phyloP scores from a whole-genome alignment of 2,329 filamentous ascomycete genomes.

The Sphaceloma murrayae region DNA sequence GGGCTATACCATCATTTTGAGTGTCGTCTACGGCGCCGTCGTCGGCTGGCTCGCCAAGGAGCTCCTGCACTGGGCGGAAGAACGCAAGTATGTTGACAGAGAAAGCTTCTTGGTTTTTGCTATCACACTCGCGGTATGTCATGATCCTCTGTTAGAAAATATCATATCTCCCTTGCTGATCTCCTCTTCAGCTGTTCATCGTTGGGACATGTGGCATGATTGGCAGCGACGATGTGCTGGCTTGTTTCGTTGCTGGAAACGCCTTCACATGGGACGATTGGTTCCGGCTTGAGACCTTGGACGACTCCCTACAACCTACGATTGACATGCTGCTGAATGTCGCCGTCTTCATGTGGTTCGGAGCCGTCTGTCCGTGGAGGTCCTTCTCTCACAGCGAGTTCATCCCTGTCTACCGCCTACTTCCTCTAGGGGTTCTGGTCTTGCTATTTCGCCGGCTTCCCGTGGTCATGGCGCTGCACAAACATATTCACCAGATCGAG shows the following conservation, averaged over 20 bases:
- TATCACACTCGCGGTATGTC: constrained; percentile 62
- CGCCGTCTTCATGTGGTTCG: constrained; percentile 82
- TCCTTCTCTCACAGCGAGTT: constrained; percentile 58
- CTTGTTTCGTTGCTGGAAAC: constrained; percentile 88
- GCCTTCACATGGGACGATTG: constrained; percentile 88
- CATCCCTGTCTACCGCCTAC: constrained; percentile 63
- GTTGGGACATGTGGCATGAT: constrained; percentile 79
- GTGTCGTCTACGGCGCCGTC: constrained; percentile 62
- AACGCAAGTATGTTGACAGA: constrained; percentile 69
- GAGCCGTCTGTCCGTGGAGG: constrained; percentile 73
- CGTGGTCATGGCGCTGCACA: constrained; percentile 63
- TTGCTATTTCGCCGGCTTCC: constrained; percentile 69
- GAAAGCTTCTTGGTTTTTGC: constrained; percentile 85
- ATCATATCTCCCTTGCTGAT: not conserved
- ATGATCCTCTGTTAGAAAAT: not conserved
- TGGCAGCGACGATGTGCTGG: constrained; percentile 80
- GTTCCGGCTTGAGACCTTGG: constrained; percentile 80
- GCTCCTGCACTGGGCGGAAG: constrained; percentile 73
- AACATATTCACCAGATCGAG: constrained; percentile 69
- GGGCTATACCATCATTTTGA: constrained; percentile 73
- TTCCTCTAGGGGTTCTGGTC: constrained; percentile 64
- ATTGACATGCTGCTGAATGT: constrained; percentile 93
- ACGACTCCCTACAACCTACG: constrained; percentile 87
- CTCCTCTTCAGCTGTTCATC: constrained; percentile 55
- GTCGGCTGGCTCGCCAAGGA: constrained; percentile 77